These are phyloP conservation scores for Isatis lusitanica DNA, from an alignment of 441 rosid genomes.

Conservation along the genomic window DNA sequence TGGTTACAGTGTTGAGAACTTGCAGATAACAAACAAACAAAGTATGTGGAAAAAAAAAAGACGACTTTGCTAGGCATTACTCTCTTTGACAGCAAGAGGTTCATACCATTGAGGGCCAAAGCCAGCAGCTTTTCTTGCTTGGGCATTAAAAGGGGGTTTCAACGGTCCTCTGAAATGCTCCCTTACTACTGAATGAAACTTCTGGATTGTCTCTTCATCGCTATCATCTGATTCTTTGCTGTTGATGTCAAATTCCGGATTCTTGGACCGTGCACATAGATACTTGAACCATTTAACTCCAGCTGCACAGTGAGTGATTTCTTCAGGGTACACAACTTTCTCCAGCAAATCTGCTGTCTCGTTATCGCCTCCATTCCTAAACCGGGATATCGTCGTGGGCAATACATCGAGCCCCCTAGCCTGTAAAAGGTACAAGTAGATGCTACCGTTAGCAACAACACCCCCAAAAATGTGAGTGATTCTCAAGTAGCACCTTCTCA, in stretches of 20 bases:
- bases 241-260: slow-evolving; percentile 8
- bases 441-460: too few relatives aligned
- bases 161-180: slow-evolving; percentile 81
- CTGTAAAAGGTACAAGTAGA: slow-evolving; percentile 36
- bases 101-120: slow-evolving; percentile 87
- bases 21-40: slow-evolving; percentile 14
- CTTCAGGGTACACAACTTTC: slow-evolving; percentile 78
- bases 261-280: slow-evolving; percentile 33
- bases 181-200: slow-evolving; percentile 69
- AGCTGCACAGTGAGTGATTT: slow-evolving; percentile 50
- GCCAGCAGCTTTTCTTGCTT: slow-evolving; percentile 88
- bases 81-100: slow-evolving; percentile 74
- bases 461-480: too few relatives aligned
- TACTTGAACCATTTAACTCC: slow-evolving; percentile 43
- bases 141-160: slow-evolving; percentile 67
- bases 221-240: slow-evolving; percentile 23
- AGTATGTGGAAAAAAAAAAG: background rate
- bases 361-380: slow-evolving; percentile 77
- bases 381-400: slow-evolving; percentile 77
- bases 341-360: slow-evolving; percentile 75
- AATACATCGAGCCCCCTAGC: slow-evolving; percentile 92
- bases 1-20: slow-evolving; percentile 5
- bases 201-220: slow-evolving; percentile 46
- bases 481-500: slow-evolving; percentile 3
- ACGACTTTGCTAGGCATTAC: background rate